A percentile compares a stretch with the other conserved stretches of the same genome.
phyloP scores from a whole-genome alignment of 164 flowering plant species.

The Aristolochia californica region DNA sequence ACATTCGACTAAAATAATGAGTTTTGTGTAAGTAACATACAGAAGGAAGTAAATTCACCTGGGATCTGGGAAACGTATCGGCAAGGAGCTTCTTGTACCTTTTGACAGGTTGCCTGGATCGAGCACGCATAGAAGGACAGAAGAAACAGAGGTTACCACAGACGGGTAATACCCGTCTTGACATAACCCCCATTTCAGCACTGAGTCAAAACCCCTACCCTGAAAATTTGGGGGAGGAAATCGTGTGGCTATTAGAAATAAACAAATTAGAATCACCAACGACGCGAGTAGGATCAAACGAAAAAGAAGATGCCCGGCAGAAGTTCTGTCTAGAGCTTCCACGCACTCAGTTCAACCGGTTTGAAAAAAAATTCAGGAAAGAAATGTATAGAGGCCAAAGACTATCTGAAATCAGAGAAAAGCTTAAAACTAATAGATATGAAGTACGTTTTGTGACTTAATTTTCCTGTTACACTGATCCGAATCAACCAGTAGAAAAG shows the following conservation, averaged over 20 bases:
- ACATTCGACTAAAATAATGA: no score
- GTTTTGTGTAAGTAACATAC: no score
- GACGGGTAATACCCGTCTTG: conserved; percentile 71
- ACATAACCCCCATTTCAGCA: conserved; percentile 69
- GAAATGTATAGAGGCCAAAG: no score
- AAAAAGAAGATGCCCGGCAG: not conserved
- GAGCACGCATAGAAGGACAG: conserved; percentile 80
- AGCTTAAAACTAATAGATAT: no score
- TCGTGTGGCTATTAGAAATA: not conserved
- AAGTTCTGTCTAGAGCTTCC: not conserved
- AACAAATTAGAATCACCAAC: not conserved
- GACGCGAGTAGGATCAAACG: not conserved
- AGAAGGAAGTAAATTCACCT: conserved; percentile 24
- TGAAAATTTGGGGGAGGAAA: no score
- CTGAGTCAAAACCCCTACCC: conserved; percentile 8
- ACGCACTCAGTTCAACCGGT: no score
- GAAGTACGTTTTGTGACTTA: no score
- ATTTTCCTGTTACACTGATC: no score
- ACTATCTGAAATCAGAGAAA: no score
- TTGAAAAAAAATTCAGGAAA: no score
- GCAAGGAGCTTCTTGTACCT: conserved; percentile 78
- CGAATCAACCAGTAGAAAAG: no score
- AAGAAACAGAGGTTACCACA: conserved; percentile 76
- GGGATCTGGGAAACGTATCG: conserved; percentile 66
- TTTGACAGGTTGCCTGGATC: conserved; percentile 86